Percentiles rank a stretch among this genome's conserved stretches.
Conservation (phyloP, 106 monocot species). For the Ottelia alismoides region DNA sequence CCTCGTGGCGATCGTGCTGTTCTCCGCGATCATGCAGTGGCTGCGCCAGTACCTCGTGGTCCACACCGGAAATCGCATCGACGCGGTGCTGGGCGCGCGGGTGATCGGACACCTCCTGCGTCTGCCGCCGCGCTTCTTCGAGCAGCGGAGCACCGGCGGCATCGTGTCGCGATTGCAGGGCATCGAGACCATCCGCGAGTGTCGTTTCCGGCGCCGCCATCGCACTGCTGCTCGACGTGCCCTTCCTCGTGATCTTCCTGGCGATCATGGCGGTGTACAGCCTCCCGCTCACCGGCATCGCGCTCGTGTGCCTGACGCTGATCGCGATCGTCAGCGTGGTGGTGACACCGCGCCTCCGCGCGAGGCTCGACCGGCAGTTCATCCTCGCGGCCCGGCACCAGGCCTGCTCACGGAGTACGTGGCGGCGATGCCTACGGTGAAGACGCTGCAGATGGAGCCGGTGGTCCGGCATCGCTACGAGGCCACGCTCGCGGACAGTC, state of each 20-base stretch:
- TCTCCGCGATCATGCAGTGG: no score
- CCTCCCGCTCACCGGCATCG: background rate
- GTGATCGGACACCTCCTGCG: background rate
- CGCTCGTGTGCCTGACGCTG: background rate
- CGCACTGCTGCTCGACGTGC: background rate
- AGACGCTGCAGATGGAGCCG: background rate
- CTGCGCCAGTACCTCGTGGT: no score
- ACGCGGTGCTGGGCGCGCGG: background rate
- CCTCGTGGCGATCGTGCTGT: no score
- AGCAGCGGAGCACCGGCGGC: background rate
- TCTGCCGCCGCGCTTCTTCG: background rate
- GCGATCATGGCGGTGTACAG: background rate
- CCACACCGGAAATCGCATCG: no score
- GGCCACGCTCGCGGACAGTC: background rate
- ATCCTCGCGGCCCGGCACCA: background rate
- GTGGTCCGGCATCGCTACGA: background rate
- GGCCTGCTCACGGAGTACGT: background rate
- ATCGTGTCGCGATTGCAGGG: no score
- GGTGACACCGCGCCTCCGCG: background rate
- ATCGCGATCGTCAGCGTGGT: background rate
- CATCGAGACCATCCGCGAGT: background rate
- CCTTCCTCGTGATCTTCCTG: background rate
- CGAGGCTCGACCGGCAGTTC: background rate
- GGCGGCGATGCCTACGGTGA: background rate
- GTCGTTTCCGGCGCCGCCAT: background rate